phyloP scores from a whole-genome alignment of 805 yeast genomes.

The Yamadazyma philogaea region DNA sequence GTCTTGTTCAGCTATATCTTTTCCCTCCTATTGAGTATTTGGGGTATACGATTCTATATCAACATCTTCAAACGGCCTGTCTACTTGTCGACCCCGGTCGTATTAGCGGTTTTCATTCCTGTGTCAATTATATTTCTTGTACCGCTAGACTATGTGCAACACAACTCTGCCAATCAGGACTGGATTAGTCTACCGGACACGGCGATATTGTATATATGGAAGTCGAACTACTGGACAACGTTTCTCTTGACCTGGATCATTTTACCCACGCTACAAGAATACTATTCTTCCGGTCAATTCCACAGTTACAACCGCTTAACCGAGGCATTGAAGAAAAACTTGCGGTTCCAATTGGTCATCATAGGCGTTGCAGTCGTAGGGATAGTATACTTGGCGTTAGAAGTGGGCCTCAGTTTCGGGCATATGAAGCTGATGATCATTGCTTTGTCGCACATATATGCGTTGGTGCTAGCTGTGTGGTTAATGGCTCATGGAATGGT shows the following conservation, averaged over 20 bases:
- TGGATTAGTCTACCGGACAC: slow-evolving; percentile 47
- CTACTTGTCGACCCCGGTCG: slow-evolving; percentile 46
- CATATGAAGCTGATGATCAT: slow-evolving; percentile 66
- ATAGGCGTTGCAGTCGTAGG: slow-evolving; percentile 52
- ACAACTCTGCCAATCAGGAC: slow-evolving; percentile 35
- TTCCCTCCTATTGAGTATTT: slow-evolving; percentile 20
- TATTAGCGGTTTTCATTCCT: slow-evolving; percentile 68
- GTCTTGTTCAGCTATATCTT: slow-evolving; percentile 26
- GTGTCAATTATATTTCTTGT: slow-evolving; percentile 68
- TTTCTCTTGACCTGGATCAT: slow-evolving; percentile 76
- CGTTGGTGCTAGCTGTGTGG: slow-evolving; percentile 74
- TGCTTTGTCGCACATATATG: slow-evolving; percentile 74
- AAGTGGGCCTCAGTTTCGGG: slow-evolving; percentile 47
- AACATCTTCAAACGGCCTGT: slow-evolving; percentile 32
- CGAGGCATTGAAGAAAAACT: slow-evolving; percentile 56
- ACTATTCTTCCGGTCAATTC: slow-evolving; percentile 66
- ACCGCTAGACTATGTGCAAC: slow-evolving; percentile 70
- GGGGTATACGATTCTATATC: slow-evolving; percentile 36
- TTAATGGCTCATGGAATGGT: slow-evolving; percentile 80
- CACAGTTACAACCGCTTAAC: slow-evolving; percentile 43
- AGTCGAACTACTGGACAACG: slow-evolving; percentile 75
- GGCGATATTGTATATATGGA: slow-evolving; percentile 61
- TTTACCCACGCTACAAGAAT: slow-evolving; percentile 71
- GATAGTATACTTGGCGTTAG: slow-evolving; percentile 54
- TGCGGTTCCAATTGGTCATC: slow-evolving; percentile 59